phyloP scores from a whole-genome alignment of 2,329 filamentous ascomycete species.

The Ceratocystis smalleyi region DNA sequence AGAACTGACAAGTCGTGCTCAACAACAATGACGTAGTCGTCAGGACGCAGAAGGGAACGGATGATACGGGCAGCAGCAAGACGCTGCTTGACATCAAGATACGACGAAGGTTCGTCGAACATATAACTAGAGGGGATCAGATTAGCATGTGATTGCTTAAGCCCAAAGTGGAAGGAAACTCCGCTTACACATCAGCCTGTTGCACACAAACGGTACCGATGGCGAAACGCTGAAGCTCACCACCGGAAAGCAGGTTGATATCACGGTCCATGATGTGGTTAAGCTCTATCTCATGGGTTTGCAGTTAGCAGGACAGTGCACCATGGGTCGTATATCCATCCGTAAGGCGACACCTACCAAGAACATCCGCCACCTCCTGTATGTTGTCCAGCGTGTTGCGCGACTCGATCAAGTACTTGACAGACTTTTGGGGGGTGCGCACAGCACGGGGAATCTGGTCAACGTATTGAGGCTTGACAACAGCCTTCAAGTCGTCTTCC shows the following conservation, averaged over 20 bases:
- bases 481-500: conserved; percentile 91
- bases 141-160: conserved; percentile 10
- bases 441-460: conserved; percentile 94
- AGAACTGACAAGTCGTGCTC: conserved; percentile 98
- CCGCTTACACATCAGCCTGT: conserved; percentile 58
- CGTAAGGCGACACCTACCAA: conserved; percentile 26
- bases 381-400: conserved; percentile 65
- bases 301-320: conserved; percentile 20
- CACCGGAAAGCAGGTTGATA: conserved; percentile 78
- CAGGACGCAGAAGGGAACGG: conserved; percentile 68
- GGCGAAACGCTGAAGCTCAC: conserved; percentile 94
- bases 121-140: conserved; percentile 49
- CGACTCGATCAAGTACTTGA: conserved; percentile 61
- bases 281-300: conserved; percentile 39
- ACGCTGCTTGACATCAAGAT: conserved; percentile 98
- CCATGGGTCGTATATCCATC: not conserved
- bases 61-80: conserved; percentile 83
- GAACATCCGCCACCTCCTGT: conserved; percentile 63
- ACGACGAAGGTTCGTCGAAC: conserved; percentile 98
- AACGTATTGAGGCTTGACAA: conserved; percentile 98
- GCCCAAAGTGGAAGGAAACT: conserved; percentile 18
- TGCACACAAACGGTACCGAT: conserved; percentile 93
- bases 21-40: conserved; percentile 96
- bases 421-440: conserved; percentile 63
- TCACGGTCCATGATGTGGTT: conserved; percentile 85